These are phyloP conservation scores for Phytophthora pisi DNA, from an alignment of 352 stramenopile genomes.

Conservation along the genomic window DNA sequence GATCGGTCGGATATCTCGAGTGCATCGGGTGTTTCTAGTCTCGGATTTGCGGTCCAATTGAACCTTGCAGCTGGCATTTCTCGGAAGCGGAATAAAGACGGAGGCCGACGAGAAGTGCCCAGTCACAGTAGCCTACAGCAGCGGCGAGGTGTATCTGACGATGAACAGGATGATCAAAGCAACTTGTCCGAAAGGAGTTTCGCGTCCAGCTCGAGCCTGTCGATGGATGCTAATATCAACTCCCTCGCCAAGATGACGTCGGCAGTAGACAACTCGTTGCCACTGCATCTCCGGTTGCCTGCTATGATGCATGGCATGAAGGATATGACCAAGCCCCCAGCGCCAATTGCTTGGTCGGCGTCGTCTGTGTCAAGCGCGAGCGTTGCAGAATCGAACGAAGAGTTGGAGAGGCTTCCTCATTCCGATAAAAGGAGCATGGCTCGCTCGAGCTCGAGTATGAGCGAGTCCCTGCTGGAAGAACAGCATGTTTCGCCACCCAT, in stretches of 20 bases:
- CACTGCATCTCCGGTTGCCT: slow-evolving; percentile 52
- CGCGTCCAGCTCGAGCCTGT: slow-evolving; percentile 54
- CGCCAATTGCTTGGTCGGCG: slow-evolving; percentile 37
- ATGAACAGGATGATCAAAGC: slow-evolving; percentile 21
- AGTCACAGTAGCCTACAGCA: slow-evolving; percentile 1
- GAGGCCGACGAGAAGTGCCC: slow-evolving; percentile 1
- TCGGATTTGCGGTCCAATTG: slow-evolving; percentile 54
- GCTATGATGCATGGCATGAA: slow-evolving; percentile 34
- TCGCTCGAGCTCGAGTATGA: slow-evolving; percentile 20
- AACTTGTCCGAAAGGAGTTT: slow-evolving; percentile 32
- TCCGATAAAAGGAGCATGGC: slow-evolving; percentile 5
- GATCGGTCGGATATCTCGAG: slow-evolving; percentile 35
- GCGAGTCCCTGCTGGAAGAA: slow-evolving; percentile 19
- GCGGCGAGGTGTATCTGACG: neutral
- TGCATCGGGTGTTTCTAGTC: slow-evolving; percentile 50
- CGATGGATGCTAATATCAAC: slow-evolving; percentile 49
- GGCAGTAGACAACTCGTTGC: slow-evolving; percentile 42
- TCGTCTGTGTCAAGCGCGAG: slow-evolving; percentile 31
- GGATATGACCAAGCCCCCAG: slow-evolving; percentile 49
- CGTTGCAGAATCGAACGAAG: slow-evolving; percentile 8
- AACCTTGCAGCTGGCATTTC: slow-evolving; percentile 41
- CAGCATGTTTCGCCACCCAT: slow-evolving; percentile 1
- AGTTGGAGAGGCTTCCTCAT: neutral
- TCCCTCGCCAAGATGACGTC: slow-evolving; percentile 60
- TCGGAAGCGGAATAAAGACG: slow-evolving; percentile 20